A percentile compares a stretch with the other conserved stretches of the same genome.
These are phyloP conservation scores for Gossypium arboreum DNA, from an alignment of 345 rosid species.

Conservation along the genomic window DNA sequence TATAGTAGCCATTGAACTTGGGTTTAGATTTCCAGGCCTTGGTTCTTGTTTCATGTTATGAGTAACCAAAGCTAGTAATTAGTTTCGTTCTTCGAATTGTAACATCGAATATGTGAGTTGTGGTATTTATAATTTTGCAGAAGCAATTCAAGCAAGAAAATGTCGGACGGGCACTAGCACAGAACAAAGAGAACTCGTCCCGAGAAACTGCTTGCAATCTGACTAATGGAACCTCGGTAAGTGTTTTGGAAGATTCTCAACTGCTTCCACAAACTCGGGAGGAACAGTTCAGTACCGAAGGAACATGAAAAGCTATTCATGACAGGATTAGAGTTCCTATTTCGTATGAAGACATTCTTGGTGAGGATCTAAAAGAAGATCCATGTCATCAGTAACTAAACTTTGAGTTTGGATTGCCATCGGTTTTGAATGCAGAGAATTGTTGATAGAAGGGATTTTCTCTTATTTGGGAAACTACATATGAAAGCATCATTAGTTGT, in stretches of 20 bases:
- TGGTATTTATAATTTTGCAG: constrained; percentile 35
- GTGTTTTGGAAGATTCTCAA: constrained; percentile 26
- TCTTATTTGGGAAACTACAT: not conserved
- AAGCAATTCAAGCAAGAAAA: constrained; percentile 72
- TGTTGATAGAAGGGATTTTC: not conserved
- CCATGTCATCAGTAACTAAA: constrained; percentile 11
- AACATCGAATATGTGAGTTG: not conserved
- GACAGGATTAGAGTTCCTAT: constrained; percentile 83
- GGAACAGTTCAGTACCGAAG: constrained; percentile 31
- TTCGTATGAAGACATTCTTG: constrained; percentile 56
- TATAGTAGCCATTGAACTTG: not conserved
- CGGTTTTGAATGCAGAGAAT: not conserved
- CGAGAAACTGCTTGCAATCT: constrained; percentile 24
- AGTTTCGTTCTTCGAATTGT: not conserved
- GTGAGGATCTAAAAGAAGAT: not conserved
- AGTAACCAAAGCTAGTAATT: too few relatives aligned
- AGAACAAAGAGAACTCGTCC: constrained; percentile 27
- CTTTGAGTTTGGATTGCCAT: not conserved
- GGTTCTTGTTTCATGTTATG: not conserved
- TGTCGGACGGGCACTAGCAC: constrained; percentile 25
- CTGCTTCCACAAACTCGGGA: constrained; percentile 13
- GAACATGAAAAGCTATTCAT: constrained; percentile 44
- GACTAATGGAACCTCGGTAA: constrained; percentile 25
- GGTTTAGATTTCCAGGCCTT: not conserved
- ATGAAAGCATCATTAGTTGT: not conserved